These are phyloP conservation scores for Dactylellina haptotyla DNA, from an alignment of 2,329 filamentous ascomycete species.

Conservation along the genomic window DNA sequence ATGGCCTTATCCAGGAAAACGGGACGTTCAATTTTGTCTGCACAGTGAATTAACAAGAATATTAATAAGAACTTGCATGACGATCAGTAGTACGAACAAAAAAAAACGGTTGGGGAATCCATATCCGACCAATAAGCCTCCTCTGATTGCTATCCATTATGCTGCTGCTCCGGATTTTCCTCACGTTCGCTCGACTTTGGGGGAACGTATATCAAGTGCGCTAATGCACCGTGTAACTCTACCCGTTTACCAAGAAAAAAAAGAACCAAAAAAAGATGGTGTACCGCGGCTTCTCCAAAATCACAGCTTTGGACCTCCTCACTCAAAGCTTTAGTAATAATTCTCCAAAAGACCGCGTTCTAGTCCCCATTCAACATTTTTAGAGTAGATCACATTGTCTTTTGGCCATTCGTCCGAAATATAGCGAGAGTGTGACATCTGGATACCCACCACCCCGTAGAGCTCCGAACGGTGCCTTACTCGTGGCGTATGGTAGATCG, in stretches of 20 bases:
- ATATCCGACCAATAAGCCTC: constrained; percentile 20
- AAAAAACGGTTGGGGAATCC: neutral
- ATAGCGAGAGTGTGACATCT: no score
- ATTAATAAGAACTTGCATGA: neutral
- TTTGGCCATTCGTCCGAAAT: constrained; percentile 36
- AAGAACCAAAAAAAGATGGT: neutral
- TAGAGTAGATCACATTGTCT: neutral
- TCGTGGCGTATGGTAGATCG: constrained; percentile 17
- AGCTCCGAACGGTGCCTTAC: neutral
- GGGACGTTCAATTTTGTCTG: neutral
- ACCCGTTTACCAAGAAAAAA: neutral
- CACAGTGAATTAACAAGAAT: neutral
- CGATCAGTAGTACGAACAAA: no score
- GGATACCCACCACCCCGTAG: no score
- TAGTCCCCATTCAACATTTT: neutral
- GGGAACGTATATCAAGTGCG: constrained; percentile 5
- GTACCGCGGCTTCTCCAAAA: neutral
- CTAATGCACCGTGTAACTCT: neutral
- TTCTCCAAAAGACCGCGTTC: neutral
- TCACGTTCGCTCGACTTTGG: constrained; percentile 5
- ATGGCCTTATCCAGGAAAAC: constrained; percentile 5
- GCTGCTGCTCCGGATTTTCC: constrained; percentile 5
- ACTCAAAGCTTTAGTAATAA: neutral
- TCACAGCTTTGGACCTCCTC: constrained; percentile 5
- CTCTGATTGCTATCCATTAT: neutral